These are phyloP conservation scores for Aspergillus sp. DNA, from an alignment of 2,329 filamentous ascomycete genomes.

Conservation along the genomic window DNA sequence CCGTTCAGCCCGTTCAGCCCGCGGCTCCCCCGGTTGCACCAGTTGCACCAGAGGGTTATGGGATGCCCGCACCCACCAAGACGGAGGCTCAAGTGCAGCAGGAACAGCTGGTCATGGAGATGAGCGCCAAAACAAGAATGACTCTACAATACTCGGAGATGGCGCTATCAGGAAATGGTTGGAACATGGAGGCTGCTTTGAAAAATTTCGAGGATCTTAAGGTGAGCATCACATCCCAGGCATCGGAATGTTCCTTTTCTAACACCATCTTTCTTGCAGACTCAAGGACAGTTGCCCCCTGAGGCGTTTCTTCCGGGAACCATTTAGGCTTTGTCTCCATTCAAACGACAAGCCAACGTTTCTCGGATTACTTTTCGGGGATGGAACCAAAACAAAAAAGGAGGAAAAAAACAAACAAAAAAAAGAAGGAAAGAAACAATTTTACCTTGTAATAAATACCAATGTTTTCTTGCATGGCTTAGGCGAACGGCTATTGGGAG, in stretches of 20 bases:
- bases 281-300: slow-evolving; percentile 46
- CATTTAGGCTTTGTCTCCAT: slow-evolving; percentile 8
- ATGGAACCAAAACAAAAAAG: not conserved
- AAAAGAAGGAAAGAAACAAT: not conserved
- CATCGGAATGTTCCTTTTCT: slow-evolving; percentile 13
- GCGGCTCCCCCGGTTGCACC: slow-evolving; percentile 30
- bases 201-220: slow-evolving; percentile 73
- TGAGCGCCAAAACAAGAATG: slow-evolving; percentile 78
- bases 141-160: slow-evolving; percentile 74
- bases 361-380: not conserved
- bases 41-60: slow-evolving; percentile 39
- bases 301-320: slow-evolving; percentile 48
- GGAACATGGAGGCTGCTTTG: slow-evolving; percentile 76
- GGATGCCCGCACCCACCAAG: slow-evolving; percentile 43
- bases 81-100: slow-evolving; percentile 57
- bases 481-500: slow-evolving; percentile 30
- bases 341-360: not conserved
- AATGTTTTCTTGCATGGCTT: slow-evolving; percentile 31
- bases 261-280: slow-evolving; percentile 22
- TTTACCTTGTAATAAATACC: slow-evolving; percentile 11
- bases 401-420: not conserved
- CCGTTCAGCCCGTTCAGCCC: slow-evolving; percentile 10
- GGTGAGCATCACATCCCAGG: slow-evolving; percentile 46
- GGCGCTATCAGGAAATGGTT: slow-evolving; percentile 76
- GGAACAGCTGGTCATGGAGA: slow-evolving; percentile 67